phyloP scores from a whole-genome alignment of 352 stramenopile species.

The Phytophthora citricola region DNA sequence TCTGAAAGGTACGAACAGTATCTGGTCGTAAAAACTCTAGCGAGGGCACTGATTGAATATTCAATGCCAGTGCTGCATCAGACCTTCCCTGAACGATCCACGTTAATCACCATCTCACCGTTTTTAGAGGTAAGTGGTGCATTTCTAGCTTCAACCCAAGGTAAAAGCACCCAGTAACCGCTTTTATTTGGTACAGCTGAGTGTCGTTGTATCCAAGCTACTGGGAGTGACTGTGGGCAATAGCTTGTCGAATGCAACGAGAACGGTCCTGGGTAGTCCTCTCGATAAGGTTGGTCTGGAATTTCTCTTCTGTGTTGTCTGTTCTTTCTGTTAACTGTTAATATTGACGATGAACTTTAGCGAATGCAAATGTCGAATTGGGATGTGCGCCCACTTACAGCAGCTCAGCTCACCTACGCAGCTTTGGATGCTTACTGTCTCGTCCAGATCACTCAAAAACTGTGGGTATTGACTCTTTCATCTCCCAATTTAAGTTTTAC shows the following conservation, averaged over 20 bases:
- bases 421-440: conserved; percentile 71
- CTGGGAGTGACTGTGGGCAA: conserved; percentile 51
- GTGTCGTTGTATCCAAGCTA: conserved; percentile 39
- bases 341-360: conserved; percentile 25
- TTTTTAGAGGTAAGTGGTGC: conserved; percentile 54
- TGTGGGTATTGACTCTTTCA: conserved; percentile 39
- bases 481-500: background rate
- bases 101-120: conserved; percentile 42
- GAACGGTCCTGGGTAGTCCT: conserved; percentile 50
- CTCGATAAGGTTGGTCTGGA: conserved; percentile 60
- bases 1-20: conserved; percentile 56
- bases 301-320: background rate
- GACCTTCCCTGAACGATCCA: conserved; percentile 63
- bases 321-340: background rate
- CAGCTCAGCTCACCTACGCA: conserved; percentile 59
- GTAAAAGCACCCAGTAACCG: background rate
- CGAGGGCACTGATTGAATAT: background rate
- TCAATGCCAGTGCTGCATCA: conserved; percentile 60
- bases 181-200: conserved; percentile 36
- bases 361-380: conserved; percentile 80
- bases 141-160: too few species aligned
- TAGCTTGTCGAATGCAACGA: conserved; percentile 66
- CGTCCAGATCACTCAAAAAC: conserved; percentile 54
- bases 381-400: conserved; percentile 62
- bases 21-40: background rate